Conservation (phyloP, 345 rosid genomes). For the Dimocarpus longan region DNA sequence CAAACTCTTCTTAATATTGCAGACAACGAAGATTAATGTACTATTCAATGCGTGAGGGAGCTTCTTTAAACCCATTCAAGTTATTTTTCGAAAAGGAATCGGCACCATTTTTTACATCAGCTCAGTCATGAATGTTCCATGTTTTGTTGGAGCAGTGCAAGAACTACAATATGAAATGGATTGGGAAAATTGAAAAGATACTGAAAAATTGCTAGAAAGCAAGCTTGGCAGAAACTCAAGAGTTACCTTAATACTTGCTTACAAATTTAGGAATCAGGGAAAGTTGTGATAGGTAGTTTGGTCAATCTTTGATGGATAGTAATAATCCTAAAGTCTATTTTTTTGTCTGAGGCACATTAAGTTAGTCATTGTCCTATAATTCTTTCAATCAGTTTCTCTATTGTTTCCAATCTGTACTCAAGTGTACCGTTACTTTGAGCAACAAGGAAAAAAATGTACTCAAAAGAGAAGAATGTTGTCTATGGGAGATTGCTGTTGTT, state of each 20-base stretch:
- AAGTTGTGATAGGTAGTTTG: conserved; percentile 7
- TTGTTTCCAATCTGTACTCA: background rate
- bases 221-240: background rate
- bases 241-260: background rate
- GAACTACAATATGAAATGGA: background rate
- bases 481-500: background rate
- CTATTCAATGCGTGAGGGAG: background rate
- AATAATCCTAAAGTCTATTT: background rate
- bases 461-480: background rate
- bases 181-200: background rate
- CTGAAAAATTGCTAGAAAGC: background rate
- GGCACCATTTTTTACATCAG: background rate
- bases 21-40: conserved; percentile 41
- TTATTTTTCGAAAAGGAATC: background rate
- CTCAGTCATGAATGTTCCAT: background rate
- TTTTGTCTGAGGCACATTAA: background rate
- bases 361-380: background rate
- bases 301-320: background rate
- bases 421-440: background rate
- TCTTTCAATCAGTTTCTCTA: background rate
- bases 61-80: background rate
- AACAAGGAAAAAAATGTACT: background rate
- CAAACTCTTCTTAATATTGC: conserved; percentile 24
- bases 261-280: background rate
- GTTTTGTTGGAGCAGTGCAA: background rate